Conservation (phyloP, 306 rosid genomes). For the Prunus mume region DNA sequence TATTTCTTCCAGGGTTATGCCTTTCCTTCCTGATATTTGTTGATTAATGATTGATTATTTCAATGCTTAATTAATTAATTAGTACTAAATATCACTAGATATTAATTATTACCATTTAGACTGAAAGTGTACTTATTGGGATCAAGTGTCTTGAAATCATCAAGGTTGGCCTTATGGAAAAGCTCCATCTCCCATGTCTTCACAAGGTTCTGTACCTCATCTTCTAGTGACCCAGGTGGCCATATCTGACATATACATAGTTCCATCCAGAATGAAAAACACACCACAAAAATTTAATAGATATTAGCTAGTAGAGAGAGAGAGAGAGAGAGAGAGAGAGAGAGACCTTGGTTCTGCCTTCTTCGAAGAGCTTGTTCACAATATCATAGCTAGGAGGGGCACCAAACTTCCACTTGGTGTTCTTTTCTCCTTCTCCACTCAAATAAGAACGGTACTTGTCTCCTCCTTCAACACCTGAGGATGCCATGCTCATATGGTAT, state of each 20-base stretch:
- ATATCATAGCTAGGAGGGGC: slow-evolving; percentile 43
- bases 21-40: slow-evolving; percentile 45
- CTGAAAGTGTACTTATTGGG: slow-evolving; percentile 47
- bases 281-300: too few species aligned
- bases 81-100: too few species aligned
- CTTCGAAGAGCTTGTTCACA: too few species aligned
- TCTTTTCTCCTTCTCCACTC: slow-evolving; percentile 46
- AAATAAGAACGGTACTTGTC: slow-evolving; percentile 46
- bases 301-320: too few species aligned
- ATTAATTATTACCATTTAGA: slow-evolving; percentile 46
- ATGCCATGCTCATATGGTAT: slow-evolving; percentile 6
- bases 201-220: slow-evolving; percentile 51
- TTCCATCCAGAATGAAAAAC: neutral
- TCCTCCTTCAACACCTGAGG: slow-evolving; percentile 4
- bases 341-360: too few species aligned
- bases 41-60: too few species aligned
- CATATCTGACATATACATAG: slow-evolving; percentile 35
- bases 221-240: slow-evolving; percentile 61
- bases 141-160: slow-evolving; percentile 42
- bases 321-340: neutral
- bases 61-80: too few species aligned
- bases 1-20: slow-evolving; percentile 36
- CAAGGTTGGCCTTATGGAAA: slow-evolving; percentile 42
- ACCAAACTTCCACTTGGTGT: slow-evolving; percentile 55
- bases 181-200: slow-evolving; percentile 75